These are phyloP conservation scores for Fusarium cicatricum DNA, from an alignment of 2,329 filamentous ascomycete genomes.

Conservation along the genomic window DNA sequence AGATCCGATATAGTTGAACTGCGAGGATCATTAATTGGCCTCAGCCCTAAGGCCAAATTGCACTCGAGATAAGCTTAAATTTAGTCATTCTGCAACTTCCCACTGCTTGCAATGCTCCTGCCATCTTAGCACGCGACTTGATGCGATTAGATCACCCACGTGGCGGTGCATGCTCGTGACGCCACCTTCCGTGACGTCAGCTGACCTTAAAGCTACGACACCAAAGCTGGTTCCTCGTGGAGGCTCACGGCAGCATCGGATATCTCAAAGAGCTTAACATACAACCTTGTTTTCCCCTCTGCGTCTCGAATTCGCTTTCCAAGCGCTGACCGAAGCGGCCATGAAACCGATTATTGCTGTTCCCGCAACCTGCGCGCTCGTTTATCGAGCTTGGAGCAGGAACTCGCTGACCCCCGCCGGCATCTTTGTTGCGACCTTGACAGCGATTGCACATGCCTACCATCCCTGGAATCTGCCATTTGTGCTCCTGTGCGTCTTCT, in stretches of 20 bases:
- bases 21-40: too few relatives aligned
- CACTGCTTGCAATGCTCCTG: too few relatives aligned
- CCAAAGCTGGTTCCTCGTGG: conserved; percentile 14
- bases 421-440: conserved; percentile 74
- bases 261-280: conserved; percentile 10
- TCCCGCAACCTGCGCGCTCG: conserved; percentile 66
- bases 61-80: too few relatives aligned
- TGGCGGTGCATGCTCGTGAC: background rate
- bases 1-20: too few relatives aligned
- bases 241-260: conserved; percentile 3
- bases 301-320: conserved; percentile 1
- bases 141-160: background rate
- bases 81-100: too few relatives aligned
- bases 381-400: conserved; percentile 73
- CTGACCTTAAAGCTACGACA: conserved; percentile 25
- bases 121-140: too few relatives aligned
- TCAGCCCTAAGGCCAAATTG: too few relatives aligned
- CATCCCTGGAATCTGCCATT: conserved; percentile 97
- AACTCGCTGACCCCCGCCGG: conserved; percentile 83
- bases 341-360: conserved; percentile 68
- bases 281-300: background rate
- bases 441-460: conserved; percentile 82
- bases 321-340: conserved; percentile 24
- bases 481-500: conserved; percentile 82
- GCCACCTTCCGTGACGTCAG: conserved; percentile 29